Evolutionary conservation across 2,329 filamentous ascomycete species (phyloP).

Genomic region (Phoma sp.): DNA sequence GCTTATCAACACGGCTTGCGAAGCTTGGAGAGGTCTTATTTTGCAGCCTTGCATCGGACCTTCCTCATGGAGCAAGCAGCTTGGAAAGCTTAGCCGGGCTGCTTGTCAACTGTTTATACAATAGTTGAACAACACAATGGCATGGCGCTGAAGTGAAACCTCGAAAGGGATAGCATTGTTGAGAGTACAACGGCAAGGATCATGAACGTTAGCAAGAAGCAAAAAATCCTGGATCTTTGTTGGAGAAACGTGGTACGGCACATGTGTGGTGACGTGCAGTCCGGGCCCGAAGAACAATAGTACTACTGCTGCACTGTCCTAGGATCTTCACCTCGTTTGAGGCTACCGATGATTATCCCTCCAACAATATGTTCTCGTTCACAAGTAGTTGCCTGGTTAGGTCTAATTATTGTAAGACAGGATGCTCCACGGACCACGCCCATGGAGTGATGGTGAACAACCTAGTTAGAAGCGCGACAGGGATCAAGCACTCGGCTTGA

Average conservation of each 20-base stretch:
- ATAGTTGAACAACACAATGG: background rate
- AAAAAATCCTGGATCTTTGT: background rate
- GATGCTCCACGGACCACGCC: background rate
- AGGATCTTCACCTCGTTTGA: background rate
- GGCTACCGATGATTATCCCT: background rate
- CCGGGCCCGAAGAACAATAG: background rate
- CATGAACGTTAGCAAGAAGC: background rate
- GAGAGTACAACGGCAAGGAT: background rate
- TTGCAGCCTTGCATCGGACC: constrained; percentile 18
- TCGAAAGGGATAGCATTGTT: background rate
- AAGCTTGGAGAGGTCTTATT: constrained; percentile 10
- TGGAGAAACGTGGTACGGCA: background rate
- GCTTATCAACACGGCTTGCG: too few species aligned
- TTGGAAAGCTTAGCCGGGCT: constrained; percentile 3
- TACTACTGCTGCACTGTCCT: background rate
- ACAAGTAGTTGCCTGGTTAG: constrained; percentile 19
- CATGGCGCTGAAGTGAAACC: background rate
- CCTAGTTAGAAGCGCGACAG: background rate
- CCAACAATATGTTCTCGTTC: background rate
- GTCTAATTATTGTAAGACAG: constrained; percentile 19
- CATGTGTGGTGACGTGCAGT: background rate
- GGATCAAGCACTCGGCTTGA: background rate
- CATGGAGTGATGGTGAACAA: background rate
- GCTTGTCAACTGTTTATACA: background rate
- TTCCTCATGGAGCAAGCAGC: constrained; percentile 23